A percentile compares a stretch with the other conserved stretches of the same genome.
Conservation (phyloP, 495 filamentous ascomycete genomes). For the Durotheca rogersii region DNA sequence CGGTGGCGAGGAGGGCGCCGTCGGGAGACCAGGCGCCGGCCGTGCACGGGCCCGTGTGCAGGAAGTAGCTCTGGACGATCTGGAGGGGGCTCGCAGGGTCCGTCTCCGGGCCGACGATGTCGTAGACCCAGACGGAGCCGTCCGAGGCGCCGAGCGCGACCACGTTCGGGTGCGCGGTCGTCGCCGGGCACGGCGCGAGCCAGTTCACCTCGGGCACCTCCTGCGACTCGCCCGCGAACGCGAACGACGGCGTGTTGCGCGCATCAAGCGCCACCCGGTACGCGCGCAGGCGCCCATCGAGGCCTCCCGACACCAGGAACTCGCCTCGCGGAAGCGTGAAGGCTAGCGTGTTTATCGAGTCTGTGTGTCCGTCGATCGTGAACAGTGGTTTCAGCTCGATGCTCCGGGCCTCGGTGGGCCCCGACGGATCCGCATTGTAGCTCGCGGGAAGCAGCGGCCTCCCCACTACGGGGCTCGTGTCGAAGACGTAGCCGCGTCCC, state of each 20-base stretch:
- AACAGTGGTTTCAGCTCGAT: slow-evolving; percentile 61
- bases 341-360: slow-evolving; percentile 80
- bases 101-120: slow-evolving; percentile 62
- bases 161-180: slow-evolving; percentile 70
- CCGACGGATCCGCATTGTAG: slow-evolving; percentile 67
- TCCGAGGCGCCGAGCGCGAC: slow-evolving; percentile 90
- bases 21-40: slow-evolving; percentile 90
- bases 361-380: slow-evolving; percentile 81
- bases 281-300: slow-evolving; percentile 73
- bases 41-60: slow-evolving; percentile 83
- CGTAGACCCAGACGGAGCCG: slow-evolving; percentile 93
- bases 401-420: slow-evolving; percentile 47
- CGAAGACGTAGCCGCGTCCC: slow-evolving; percentile 70
- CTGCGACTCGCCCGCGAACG: slow-evolving; percentile 66
- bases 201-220: slow-evolving; percentile 97
- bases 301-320: slow-evolving; percentile 78
- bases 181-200: slow-evolving; percentile 72
- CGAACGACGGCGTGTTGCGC: slow-evolving; percentile 48
- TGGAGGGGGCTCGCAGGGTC: slow-evolving; percentile 60
- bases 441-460: slow-evolving; percentile 69
- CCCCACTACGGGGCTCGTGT: slow-evolving; percentile 65
- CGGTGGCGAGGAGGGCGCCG: slow-evolving; percentile 84
- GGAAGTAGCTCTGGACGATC: slow-evolving; percentile 86
- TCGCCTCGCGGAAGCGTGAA: slow-evolving; percentile 84
- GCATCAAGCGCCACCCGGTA: slow-evolving; percentile 41